phyloP scores from a whole-genome alignment of 1,284 basidiomycete species.

The Ceratorhiza oryzae-sativae region DNA sequence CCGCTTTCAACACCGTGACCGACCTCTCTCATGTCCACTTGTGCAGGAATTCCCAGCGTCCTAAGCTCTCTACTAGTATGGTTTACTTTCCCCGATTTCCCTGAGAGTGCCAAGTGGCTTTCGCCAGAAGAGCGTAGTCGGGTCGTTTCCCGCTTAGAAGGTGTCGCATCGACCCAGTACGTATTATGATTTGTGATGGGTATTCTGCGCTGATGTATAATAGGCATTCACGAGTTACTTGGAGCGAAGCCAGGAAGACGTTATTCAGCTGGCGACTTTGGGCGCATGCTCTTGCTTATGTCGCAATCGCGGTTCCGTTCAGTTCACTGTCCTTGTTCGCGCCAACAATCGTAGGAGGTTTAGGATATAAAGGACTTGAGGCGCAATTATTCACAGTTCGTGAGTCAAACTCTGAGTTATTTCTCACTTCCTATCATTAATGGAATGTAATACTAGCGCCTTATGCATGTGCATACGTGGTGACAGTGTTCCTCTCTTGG shows the following conservation, averaged over 20 bases:
- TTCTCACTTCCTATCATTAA: no score
- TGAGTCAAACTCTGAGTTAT: slow-evolving; percentile 48
- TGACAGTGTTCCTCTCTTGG: slow-evolving; percentile 47
- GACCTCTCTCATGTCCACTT: no score
- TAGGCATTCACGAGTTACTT: slow-evolving; percentile 24
- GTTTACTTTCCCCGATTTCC: slow-evolving; percentile 57
- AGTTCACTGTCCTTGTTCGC: slow-evolving; percentile 52
- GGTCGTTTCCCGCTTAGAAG: slow-evolving; percentile 48
- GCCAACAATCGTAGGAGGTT: slow-evolving; percentile 52
- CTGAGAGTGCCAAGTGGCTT: slow-evolving; percentile 56
- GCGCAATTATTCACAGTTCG: slow-evolving; percentile 67
- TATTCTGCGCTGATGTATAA: neutral
- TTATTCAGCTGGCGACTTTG: slow-evolving; percentile 32
- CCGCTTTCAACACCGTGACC: slow-evolving; percentile 46
- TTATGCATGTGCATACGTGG: slow-evolving; percentile 51
- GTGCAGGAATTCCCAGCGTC: slow-evolving; percentile 25
- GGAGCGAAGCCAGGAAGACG: slow-evolving; percentile 17
- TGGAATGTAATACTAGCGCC: neutral
- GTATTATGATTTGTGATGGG: neutral
- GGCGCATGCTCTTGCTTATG: slow-evolving; percentile 47
- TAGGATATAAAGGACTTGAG: slow-evolving; percentile 57
- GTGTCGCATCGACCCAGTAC: slow-evolving; percentile 45
- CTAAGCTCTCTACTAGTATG: slow-evolving; percentile 51
- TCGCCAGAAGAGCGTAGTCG: slow-evolving; percentile 49
- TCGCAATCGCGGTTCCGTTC: slow-evolving; percentile 51